A percentile compares a stretch with the other conserved stretches of the same genome.
Evolutionary conservation across 2,329 filamentous ascomycete species (phyloP).

Genomic region (Stylonectria norvegica): DNA sequence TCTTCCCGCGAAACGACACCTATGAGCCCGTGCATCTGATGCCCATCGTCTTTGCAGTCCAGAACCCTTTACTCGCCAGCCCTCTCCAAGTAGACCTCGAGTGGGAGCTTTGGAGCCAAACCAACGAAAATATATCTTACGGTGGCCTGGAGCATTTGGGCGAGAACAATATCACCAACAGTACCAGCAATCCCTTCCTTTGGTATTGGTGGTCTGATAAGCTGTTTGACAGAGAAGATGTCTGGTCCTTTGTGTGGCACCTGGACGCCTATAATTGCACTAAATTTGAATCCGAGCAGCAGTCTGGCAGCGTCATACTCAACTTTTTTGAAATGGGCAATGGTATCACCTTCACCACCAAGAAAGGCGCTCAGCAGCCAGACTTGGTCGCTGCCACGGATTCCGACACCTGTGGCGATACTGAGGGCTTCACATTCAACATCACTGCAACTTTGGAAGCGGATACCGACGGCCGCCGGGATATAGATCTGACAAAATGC

Average conservation of each 20-base stretch:
- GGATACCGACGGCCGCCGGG: neutral
- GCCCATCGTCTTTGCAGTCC: conserved; percentile 5
- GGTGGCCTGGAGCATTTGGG: neutral
- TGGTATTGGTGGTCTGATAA: neutral
- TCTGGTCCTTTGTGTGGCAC: neutral
- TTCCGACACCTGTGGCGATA: neutral
- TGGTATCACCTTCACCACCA: neutral
- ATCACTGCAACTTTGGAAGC: neutral
- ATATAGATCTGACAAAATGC: neutral
- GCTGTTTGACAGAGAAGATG: neutral
- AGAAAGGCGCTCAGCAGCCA: neutral
- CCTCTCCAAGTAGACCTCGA: neutral
- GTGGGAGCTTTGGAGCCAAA: neutral
- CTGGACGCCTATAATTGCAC: neutral
- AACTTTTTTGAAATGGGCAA: neutral
- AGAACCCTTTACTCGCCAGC: neutral
- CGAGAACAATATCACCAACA: neutral
- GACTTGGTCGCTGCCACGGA: conserved; percentile 3
- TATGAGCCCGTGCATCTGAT: neutral
- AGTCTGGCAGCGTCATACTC: neutral
- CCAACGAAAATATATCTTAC: neutral
- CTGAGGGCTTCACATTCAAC: neutral
- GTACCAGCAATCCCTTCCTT: neutral
- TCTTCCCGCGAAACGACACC: conserved; percentile 6
- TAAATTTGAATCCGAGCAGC: neutral